Evolutionary conservation across 2,329 filamentous ascomycete genomes (phyloP), one percentile per base, ranked within the genome.

Genomic region (Triangularia verruculosa): DNA sequence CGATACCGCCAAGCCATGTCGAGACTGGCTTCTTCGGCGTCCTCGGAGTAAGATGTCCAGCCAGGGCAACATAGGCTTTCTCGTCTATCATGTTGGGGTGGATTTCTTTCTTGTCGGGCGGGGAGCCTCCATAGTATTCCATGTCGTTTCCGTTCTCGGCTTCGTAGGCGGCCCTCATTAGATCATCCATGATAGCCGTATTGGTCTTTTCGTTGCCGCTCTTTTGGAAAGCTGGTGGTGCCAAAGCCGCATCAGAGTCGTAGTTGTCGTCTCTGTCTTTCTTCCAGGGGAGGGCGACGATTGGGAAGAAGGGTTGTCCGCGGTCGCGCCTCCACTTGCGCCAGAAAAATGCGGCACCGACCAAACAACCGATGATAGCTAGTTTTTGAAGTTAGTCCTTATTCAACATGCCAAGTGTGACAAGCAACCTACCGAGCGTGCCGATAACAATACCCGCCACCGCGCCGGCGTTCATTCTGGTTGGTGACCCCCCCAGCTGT

Each of bases 111-210:
- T 58, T 11, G 4, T 58, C 27, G 7, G 53, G 25, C 22, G 43
- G 57, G 4, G 55, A 57, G 56, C 1, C 56, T 22, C 51, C 51
- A n/a, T 24, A 54, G 11, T 27, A 54, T n/a, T 64, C 58, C 62
- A 66, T 68, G 43, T 63, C 58, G 34, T 66, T 1, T 15, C 65
- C 68, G 17, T 47, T 52, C 5, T 70, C 61, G 17, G 66, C 20
- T 1, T 60, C 59, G 52, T 68, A 70, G 15, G 69, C 67, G 24
- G 68, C 69, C 32, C 57, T 63, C 64, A 70, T 68, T 7, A 70
- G 56, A 17, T 68, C 57, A 61, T 70, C 67, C 63, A 70, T 69
- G 59, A 70, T 69, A 13, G 69, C 62, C 4, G 64, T 67, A 61
- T 70, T 70, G 54, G 68, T 70, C 39, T 70, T 70, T 1, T 57